These are phyloP conservation scores for Camelina laxa DNA, from an alignment of 345 rosid genomes.

Conservation along the genomic window DNA sequence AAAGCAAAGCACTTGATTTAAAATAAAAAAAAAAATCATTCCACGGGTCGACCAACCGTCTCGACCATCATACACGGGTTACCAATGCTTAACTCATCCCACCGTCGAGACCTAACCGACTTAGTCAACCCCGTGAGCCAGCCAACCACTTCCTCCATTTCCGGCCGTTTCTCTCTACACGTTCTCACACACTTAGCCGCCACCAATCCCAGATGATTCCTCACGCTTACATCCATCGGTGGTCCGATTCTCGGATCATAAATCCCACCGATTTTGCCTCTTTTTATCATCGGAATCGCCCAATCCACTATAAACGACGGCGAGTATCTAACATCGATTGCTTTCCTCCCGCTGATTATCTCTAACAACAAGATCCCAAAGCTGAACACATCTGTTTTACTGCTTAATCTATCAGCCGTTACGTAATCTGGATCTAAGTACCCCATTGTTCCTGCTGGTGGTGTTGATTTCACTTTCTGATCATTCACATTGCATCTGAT, in stretches of 20 bases:
- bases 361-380: conserved; percentile 95
- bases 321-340: conserved; percentile 86
- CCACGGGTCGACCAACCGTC: conserved; percentile 78
- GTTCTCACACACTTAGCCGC: conserved; percentile 96
- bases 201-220: conserved; percentile 81
- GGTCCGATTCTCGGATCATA: conserved; percentile 76
- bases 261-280: conserved; percentile 77
- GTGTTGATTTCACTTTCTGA: conserved; percentile 80
- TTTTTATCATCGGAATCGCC: conserved; percentile 90
- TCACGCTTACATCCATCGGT: conserved; percentile 66
- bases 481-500: conserved; percentile 80
- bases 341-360: conserved; percentile 93
- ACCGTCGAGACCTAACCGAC: conserved; percentile 78
- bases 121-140: conserved; percentile 78
- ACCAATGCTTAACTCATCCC: conserved; percentile 75
- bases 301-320: conserved; percentile 95
- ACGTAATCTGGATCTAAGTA: conserved; percentile 96
- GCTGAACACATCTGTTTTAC: conserved; percentile 95
- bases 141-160: conserved; percentile 82
- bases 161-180: conserved; percentile 93
- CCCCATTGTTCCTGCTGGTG: conserved; percentile 98
- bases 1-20: conserved; percentile 33
- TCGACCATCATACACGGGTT: conserved; percentile 99
- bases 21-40: conserved; percentile 25
- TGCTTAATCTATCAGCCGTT: conserved; percentile 94